Percentiles rank a stretch among this genome's conserved stretches.
Conservation (phyloP, 306 rosid genomes). For the Medicago ruthenica region DNA sequence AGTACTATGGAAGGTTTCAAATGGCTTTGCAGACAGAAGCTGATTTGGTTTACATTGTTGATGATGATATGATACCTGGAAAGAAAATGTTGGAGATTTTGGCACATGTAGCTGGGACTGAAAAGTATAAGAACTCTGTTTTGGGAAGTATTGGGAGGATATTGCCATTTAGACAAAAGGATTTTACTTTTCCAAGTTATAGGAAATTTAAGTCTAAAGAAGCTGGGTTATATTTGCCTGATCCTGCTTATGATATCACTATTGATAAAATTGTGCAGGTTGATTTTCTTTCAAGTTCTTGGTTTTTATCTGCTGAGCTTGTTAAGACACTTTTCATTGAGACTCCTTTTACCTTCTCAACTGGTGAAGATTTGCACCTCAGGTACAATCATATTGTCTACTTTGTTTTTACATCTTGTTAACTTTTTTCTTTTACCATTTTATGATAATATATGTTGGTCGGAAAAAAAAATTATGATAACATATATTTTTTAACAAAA, state of each 20-base stretch:
- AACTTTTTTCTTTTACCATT: not conserved
- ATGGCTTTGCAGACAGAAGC: conserved; percentile 91
- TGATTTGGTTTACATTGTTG: conserved; percentile 80
- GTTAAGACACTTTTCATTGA: conserved; percentile 83
- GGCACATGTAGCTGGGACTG: conserved; percentile 85
- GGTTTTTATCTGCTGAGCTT: conserved; percentile 88
- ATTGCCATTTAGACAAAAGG: conserved; percentile 91
- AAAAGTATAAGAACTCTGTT: conserved; percentile 80
- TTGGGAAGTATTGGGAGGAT: conserved; percentile 95
- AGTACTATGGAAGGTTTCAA: conserved; percentile 97
- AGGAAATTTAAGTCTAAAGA: conserved; percentile 90
- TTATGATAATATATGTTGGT: too few relatives aligned
- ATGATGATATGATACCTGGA: conserved; percentile 97
- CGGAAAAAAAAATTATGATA: too few relatives aligned
- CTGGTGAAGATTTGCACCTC: conserved; percentile 97
- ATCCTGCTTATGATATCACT: conserved; percentile 93
- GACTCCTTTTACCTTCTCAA: conserved; percentile 89
- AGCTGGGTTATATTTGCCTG: conserved; percentile 94
- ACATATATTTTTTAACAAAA: too few relatives aligned
- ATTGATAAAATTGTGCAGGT: conserved; percentile 92
- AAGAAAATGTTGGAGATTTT: conserved; percentile 88
- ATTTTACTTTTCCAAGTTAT: conserved; percentile 89
- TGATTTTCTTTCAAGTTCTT: conserved; percentile 94
- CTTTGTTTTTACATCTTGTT: conserved; percentile 18
- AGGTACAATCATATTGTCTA: conserved; percentile 55